phyloP scores from a whole-genome alignment of 2,329 filamentous ascomycete genomes.

The Trichoderma sp. region DNA sequence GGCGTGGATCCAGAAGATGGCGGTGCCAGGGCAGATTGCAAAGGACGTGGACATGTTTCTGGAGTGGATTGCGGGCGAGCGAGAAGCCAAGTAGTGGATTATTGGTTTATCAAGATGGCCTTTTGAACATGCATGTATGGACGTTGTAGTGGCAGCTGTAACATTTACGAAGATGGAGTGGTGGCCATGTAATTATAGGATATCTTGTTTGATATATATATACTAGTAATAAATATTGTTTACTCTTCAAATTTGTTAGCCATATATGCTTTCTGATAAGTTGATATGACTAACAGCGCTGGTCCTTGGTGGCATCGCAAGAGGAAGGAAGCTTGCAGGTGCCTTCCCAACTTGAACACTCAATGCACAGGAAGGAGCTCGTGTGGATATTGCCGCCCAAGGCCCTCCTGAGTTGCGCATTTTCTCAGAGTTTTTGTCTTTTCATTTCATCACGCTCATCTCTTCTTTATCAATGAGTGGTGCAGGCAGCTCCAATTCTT shows the following conservation, averaged over 20 bases:
- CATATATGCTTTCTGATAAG: too few species aligned
- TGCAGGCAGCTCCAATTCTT: not conserved
- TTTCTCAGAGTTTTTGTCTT: not conserved
- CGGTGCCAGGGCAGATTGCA: slow-evolving; percentile 63
- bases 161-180: not conserved
- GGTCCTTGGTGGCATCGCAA: not conserved
- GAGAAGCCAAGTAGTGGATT: slow-evolving; percentile 36
- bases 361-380: not conserved
- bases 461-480: not conserved
- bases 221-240: not conserved
- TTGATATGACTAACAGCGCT: too few species aligned
- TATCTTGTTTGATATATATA: not conserved
- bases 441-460: not conserved
- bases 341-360: not conserved
- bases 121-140: not conserved
- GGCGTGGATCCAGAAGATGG: slow-evolving; percentile 65
- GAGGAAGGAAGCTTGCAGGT: not conserved
- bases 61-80: slow-evolving; percentile 59
- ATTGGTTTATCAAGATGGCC: not conserved
- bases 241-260: not conserved
- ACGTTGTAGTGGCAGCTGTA: too few species aligned
- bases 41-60: slow-evolving; percentile 75
- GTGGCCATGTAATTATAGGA: not conserved
- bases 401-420: not conserved
- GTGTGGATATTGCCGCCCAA: not conserved